phyloP scores from a whole-genome alignment of 805 yeast species.

The Kodamaea nitidulidarum region DNA sequence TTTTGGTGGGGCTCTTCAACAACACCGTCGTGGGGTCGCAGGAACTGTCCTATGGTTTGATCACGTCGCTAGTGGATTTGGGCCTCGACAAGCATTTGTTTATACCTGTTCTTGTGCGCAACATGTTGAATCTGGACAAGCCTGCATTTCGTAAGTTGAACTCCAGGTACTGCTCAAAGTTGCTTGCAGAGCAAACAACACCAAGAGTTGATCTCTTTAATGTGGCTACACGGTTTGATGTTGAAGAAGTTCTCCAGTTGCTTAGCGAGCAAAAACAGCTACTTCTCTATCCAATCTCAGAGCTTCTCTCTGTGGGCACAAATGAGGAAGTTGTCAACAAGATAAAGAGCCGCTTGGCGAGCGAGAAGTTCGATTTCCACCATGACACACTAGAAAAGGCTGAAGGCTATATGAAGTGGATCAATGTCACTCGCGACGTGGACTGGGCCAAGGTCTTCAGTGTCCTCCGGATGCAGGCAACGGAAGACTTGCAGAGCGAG shows the following conservation, averaged over 20 bases:
- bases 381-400: constrained; percentile 30
- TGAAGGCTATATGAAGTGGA: constrained; percentile 30
- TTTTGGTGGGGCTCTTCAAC: constrained; percentile 58
- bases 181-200: not conserved
- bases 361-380: constrained; percentile 29
- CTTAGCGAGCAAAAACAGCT: not conserved
- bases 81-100: constrained; percentile 28
- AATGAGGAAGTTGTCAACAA: not conserved
- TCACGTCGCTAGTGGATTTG: constrained; percentile 16
- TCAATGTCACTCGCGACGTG: constrained; percentile 4
- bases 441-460: constrained; percentile 18
- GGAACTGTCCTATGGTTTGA: constrained; percentile 15
- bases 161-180: constrained; percentile 22
- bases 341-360: not conserved
- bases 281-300: constrained; percentile 9
- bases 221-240: too few relatives aligned
- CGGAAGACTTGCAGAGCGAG: constrained; percentile 18
- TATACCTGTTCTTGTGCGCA: constrained; percentile 25
- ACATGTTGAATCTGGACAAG: constrained; percentile 32
- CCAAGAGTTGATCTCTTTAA: not conserved
- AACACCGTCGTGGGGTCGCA: constrained; percentile 26
- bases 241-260: not conserved
- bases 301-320: constrained; percentile 1
- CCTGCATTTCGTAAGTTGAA: constrained; percentile 41
- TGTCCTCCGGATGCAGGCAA: constrained; percentile 14